Conservation (phyloP, 768 basidiomycete species). For the Suillus variegatus region DNA sequence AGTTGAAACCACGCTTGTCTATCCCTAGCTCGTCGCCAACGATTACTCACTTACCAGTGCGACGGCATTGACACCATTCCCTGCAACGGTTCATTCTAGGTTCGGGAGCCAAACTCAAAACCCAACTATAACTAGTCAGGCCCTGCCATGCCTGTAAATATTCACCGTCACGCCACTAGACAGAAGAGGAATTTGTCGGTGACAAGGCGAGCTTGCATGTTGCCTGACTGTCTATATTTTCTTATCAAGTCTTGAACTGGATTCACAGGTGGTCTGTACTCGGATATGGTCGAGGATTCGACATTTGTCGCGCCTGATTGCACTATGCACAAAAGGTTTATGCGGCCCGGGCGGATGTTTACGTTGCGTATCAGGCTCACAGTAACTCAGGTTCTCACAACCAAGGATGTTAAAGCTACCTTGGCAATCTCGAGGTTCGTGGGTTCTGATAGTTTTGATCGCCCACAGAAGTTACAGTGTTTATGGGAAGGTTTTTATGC, state of each 20-base stretch:
- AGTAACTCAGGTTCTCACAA: background rate
- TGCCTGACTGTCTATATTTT: background rate
- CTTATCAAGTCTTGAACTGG: background rate
- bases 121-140: background rate
- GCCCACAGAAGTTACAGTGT: background rate
- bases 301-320: background rate
- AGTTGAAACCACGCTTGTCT: background rate
- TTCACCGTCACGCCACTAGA: background rate
- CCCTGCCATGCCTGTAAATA: background rate
- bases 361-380: background rate
- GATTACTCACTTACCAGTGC: background rate
- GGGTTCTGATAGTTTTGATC: background rate
- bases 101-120: background rate
- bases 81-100: background rate
- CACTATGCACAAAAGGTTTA: background rate
- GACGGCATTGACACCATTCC: background rate
- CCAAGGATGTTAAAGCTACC: background rate
- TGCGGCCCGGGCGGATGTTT: background rate
- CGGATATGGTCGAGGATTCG: background rate
- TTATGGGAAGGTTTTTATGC: background rate
- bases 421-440: background rate
- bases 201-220: background rate
- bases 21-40: background rate
- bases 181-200: background rate
- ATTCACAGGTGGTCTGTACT: background rate